These are phyloP conservation scores for Brassica cretica DNA, from an alignment of 345 rosid species.

Conservation along the genomic window DNA sequence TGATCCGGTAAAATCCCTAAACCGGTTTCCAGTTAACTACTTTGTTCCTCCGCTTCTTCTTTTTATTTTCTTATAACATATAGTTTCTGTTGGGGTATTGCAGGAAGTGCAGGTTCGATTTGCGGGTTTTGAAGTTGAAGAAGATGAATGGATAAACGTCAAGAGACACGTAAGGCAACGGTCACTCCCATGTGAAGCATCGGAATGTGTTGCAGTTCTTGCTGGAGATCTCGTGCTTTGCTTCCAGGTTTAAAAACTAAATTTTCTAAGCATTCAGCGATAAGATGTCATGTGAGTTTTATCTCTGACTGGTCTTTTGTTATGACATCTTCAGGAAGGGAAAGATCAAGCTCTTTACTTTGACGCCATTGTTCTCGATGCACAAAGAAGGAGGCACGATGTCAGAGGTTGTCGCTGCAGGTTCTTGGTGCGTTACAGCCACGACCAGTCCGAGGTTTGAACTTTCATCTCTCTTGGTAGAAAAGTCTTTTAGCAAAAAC, in stretches of 20 bases:
- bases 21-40: neutral
- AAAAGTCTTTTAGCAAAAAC: slow-evolving; percentile 10
- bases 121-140: slow-evolving; percentile 94
- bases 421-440: slow-evolving; percentile 94
- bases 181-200: slow-evolving; percentile 97
- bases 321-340: slow-evolving; percentile 70
- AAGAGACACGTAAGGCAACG: slow-evolving; percentile 84
- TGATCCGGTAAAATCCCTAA: slow-evolving; percentile 58
- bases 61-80: slow-evolving; percentile 1
- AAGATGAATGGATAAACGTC: slow-evolving; percentile 96
- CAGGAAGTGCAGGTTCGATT: slow-evolving; percentile 97
- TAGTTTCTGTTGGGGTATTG: slow-evolving; percentile 35
- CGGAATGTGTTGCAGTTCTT: slow-evolving; percentile 97
- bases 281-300: neutral
- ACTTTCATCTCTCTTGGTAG: slow-evolving; percentile 19
- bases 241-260: slow-evolving; percentile 67
- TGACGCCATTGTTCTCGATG: slow-evolving; percentile 94
- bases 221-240: slow-evolving; percentile 96
- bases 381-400: slow-evolving; percentile 97
- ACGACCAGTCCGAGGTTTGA: slow-evolving; percentile 91
- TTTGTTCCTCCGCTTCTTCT: neutral
- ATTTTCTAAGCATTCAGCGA: neutral
- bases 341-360: slow-evolving; percentile 98
- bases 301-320: neutral
- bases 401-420: slow-evolving; percentile 99